Conservation (phyloP, 164 flowering plant species). For the Chimonanthus salicifolius region DNA sequence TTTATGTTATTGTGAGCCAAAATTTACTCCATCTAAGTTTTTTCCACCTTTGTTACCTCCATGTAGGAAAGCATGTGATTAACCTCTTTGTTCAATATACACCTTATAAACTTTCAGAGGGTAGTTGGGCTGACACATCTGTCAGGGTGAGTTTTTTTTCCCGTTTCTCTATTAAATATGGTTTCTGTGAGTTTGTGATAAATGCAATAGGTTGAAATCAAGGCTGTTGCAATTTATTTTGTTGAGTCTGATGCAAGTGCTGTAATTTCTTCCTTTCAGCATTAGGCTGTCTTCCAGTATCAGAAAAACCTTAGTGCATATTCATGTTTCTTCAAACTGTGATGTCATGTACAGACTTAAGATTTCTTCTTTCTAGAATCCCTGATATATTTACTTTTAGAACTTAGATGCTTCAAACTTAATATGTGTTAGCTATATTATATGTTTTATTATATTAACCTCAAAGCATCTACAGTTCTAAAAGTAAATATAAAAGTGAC, state of each 20-base stretch:
- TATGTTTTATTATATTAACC: no score
- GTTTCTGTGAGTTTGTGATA: neutral
- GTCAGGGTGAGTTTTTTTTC: constrained; percentile 55
- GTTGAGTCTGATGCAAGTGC: neutral
- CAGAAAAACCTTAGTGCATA: neutral
- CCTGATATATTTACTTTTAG: neutral
- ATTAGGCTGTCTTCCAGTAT: neutral
- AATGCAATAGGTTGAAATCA: neutral
- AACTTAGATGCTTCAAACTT: neutral
- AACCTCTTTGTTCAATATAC: constrained; percentile 91
- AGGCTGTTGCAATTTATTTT: neutral
- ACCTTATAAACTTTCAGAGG: constrained; percentile 75
- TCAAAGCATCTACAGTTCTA: no score
- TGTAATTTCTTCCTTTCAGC: neutral
- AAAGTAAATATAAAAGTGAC: no score
- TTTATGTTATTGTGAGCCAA: no score
- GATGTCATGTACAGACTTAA: neutral
- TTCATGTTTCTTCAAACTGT: neutral
- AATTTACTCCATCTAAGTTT: no score
- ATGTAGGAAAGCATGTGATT: constrained; percentile 83
- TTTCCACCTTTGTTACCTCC: neutral
- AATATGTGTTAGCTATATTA: no score
- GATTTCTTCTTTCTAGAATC: neutral
- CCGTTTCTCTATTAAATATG: neutral
- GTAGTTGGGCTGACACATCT: constrained; percentile 78